These are phyloP conservation scores for Gastrodia elata DNA, from an alignment of 106 monocot species.

Conservation along the genomic window DNA sequence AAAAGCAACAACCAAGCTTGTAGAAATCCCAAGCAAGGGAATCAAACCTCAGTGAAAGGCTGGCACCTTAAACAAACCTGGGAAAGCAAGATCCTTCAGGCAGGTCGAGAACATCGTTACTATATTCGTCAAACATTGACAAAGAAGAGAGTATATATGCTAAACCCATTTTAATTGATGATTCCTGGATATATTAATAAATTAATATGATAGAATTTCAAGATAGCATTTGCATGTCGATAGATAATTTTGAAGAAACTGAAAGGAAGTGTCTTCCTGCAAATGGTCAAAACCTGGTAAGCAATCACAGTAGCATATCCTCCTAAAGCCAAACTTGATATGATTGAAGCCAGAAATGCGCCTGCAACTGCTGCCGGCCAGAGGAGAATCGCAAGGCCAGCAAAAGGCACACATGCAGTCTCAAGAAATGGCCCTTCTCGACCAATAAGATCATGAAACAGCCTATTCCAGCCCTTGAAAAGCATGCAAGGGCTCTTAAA, in stretches of 20 bases:
- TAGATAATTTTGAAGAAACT: neutral
- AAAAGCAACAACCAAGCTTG: neutral
- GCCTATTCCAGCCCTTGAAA: constrained; percentile 79
- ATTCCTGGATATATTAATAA: constrained; percentile 49
- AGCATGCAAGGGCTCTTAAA: constrained; percentile 88
- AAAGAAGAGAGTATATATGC: constrained; percentile 54
- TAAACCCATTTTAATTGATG: constrained; percentile 58
- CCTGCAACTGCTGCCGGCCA: constrained; percentile 84
- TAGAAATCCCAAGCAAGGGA: neutral
- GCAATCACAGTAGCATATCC: constrained; percentile 68
- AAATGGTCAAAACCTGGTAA: constrained; percentile 57
- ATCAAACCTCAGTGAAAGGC: neutral
- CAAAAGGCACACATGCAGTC: constrained; percentile 94
- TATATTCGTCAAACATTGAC: constrained; percentile 87
- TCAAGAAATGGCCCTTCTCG: constrained; percentile 96
- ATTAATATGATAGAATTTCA: neutral
- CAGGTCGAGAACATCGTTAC: constrained; percentile 85
- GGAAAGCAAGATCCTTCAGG: constrained; percentile 91
- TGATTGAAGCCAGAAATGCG: constrained; percentile 49
- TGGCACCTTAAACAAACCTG: constrained; percentile 43
- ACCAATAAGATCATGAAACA: constrained; percentile 85
- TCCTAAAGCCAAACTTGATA: constrained; percentile 67
- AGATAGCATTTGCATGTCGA: neutral
- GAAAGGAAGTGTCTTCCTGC: neutral
- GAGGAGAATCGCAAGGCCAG: constrained; percentile 83